Base-by-base conservation (phyloP, 2,329 filamentous ascomycete genomes). In the Rugonectria rugulosa region DNA sequence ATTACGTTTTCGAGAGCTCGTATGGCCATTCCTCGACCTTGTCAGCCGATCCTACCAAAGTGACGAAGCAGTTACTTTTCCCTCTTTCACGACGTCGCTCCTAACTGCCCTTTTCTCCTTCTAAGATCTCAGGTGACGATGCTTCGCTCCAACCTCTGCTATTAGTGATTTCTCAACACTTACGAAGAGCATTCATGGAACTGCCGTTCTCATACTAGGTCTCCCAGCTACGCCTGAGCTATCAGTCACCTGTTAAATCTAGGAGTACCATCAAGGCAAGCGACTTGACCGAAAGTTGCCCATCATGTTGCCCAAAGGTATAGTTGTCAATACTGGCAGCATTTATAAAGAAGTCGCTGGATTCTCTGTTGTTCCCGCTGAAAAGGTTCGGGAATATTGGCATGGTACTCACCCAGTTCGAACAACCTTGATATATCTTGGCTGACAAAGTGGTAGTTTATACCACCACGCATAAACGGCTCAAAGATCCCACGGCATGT, bases 401-500 rank as follows among this genome's bases (percentile, higher is more conserved):
- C 80, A 83, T 72, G 82, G 84, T 87, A 77, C 61, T 65, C 65
- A 44, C 46, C 14, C 6, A n/a, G n/a, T 37, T 26, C 15, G 32
- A 20, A 36, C 20, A 11, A 29, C 23, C 52, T 36, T 34, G 15
- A 41, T 21, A 19, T 60, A 57, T 44, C 40, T 45, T 10, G 5
- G 42, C 49, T 61, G 56, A 63, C 57, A 54, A 27, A 26, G 19
- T 10, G n/a, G 36, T 60, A 87, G 85, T 85, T 5, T 88, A 87
- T 63, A 85, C 84, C 10, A 84, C 79, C 24, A 87, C 83, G 14
- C 81, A 82, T 59, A 81, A 82, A 64, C 79, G 79, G 61, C 77
- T 87, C 26, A 77, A 80, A 56, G 84, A 88, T 62, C 85, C 85
- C n/a, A 87, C 83, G 3, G 83, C 84, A 23, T 81, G 81, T 55